Evolutionary conservation across 257 asterid species (phyloP).

Genomic region (Paraleonurus japonicus): DNA sequence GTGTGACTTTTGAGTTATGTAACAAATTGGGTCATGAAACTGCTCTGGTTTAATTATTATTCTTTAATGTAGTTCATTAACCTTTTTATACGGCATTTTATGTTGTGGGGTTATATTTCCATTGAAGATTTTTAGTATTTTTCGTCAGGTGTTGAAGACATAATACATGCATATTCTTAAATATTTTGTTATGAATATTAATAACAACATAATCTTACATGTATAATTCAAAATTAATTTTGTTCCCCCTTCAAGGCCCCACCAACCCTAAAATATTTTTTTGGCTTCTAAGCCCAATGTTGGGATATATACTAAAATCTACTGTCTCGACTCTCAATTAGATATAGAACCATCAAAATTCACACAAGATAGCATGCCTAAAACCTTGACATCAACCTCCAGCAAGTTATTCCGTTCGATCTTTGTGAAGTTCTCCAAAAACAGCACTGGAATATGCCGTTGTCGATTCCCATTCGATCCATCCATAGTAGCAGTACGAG

Average conservation of each 20-base stretch:
- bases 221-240: background rate
- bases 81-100: background rate
- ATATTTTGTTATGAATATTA: no score
- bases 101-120: background rate
- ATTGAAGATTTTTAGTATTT: background rate
- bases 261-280: no score
- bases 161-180: no score
- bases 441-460: no score
- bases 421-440: no score
- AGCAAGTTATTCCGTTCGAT: no score
- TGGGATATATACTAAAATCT: background rate
- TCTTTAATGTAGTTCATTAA: constrained; percentile 27
- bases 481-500: background rate
- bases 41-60: constrained; percentile 11
- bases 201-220: background rate
- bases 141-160: background rate
- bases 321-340: no score
- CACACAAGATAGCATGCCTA: no score
- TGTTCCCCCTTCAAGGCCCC: background rate
- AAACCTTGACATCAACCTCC: no score
- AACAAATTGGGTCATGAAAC: constrained; percentile 12
- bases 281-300: no score
- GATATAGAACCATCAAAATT: no score
- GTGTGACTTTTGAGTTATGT: constrained; percentile 15
- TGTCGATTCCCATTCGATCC: background rate